Conservation (phyloP, 192 early-diverging fungal species). For the Coemansia sp. region DNA sequence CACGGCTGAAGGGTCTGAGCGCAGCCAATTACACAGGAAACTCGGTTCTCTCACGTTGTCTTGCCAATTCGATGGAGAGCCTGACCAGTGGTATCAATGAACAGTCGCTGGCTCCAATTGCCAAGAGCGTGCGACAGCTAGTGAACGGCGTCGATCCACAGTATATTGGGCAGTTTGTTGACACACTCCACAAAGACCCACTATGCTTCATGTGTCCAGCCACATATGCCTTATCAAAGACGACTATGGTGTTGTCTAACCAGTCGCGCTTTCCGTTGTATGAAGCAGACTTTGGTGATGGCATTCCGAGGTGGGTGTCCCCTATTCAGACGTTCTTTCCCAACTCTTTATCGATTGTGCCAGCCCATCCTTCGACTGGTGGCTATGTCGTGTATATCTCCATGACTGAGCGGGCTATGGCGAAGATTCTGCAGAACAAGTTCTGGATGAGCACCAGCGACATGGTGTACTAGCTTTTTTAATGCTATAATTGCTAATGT, state of each 20-base stretch:
- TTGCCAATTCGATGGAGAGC: not conserved
- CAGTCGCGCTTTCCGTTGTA: conserved; percentile 14
- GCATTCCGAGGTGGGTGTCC: too few species aligned
- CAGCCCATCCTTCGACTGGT: not conserved
- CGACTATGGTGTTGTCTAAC: conserved; percentile 19
- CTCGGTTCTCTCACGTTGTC: not conserved
- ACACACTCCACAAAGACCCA: too few species aligned
- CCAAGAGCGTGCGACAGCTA: not conserved
- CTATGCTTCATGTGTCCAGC: conserved; percentile 1
- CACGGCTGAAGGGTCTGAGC: not conserved
- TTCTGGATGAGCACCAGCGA: conserved; percentile 2
- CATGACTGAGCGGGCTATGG: conserved; percentile 6
- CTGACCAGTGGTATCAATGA: not conserved
- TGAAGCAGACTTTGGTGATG: too few species aligned
- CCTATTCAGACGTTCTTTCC: not conserved
- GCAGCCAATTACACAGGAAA: not conserved
- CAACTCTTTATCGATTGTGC: not conserved
- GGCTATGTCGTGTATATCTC: conserved; percentile 14
- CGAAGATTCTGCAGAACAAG: not conserved
- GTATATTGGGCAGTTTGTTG: too few species aligned
- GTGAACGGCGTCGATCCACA: too few species aligned
- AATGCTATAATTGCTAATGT: not conserved
- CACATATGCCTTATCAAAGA: conserved; percentile 5
- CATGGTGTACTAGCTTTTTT: not conserved
- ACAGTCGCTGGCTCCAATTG: not conserved